phyloP scores from a whole-genome alignment of 257 asterid genomes.

The Capsicum chinense region DNA sequence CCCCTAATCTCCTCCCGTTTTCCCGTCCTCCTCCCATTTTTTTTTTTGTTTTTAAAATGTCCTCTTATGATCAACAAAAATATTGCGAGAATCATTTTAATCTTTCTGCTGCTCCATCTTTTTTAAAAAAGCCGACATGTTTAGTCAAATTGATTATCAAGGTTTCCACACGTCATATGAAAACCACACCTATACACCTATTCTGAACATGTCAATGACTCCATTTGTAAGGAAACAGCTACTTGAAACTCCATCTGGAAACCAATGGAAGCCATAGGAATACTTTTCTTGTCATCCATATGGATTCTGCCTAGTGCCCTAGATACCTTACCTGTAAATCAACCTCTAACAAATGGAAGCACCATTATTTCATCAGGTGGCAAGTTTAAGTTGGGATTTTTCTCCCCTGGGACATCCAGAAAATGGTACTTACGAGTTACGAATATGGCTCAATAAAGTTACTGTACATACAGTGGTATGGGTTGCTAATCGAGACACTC shows the following conservation, averaged over 20 bases:
- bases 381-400: conserved; percentile 43
- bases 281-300: conserved; percentile 11
- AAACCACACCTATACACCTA: no score
- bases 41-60: no score
- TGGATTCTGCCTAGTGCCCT: conserved; percentile 23
- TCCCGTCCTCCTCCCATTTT: no score
- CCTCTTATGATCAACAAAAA: no score
- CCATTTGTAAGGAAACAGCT: no score
- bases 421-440: neutral
- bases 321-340: conserved; percentile 30
- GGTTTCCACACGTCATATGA: no score
- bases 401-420: neutral
- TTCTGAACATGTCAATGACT: no score
- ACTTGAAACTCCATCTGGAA: neutral
- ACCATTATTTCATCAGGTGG: conserved; percentile 42
- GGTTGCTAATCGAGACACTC: conserved; percentile 46
- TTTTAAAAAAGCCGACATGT: no score
- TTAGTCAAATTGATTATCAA: no score
- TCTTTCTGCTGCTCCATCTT: no score
- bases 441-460: conserved; percentile 1
- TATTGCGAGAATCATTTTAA: no score
- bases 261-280: neutral
- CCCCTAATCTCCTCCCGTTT: no score
- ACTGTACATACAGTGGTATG: conserved; percentile 40
- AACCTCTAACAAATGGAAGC: conserved; percentile 36